These are phyloP conservation scores for Didymella lethalis DNA, from an alignment of 2,329 filamentous ascomycete species.

Conservation along the genomic window DNA sequence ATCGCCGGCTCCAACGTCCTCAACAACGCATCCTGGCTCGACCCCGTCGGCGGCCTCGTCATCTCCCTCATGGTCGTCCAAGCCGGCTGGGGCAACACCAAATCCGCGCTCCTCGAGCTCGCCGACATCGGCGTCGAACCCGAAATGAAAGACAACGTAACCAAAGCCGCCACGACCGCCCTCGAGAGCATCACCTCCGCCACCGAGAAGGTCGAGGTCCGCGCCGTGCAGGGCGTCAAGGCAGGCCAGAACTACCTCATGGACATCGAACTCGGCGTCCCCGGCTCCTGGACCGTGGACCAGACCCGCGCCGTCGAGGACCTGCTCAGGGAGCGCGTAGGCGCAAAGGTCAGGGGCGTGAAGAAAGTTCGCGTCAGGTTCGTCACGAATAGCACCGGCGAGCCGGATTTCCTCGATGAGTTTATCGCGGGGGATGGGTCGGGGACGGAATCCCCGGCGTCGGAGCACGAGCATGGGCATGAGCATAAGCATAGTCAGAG, in stretches of 20 bases:
- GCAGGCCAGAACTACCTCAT: constrained; percentile 96
- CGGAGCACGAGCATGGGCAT: constrained; percentile 42
- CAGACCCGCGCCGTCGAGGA: constrained; percentile 76
- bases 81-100: constrained; percentile 86
- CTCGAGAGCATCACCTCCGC: constrained; percentile 50
- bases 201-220: constrained; percentile 71
- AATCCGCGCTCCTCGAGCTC: constrained; percentile 81
- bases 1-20: constrained; percentile 91
- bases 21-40: constrained; percentile 86
- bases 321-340: constrained; percentile 74
- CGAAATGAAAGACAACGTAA: constrained; percentile 78
- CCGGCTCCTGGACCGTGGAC: constrained; percentile 76
- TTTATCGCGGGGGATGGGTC: constrained; percentile 51
- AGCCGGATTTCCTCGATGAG: constrained; percentile 74
- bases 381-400: constrained; percentile 69
- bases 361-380: constrained; percentile 86
- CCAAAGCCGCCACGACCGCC: constrained; percentile 63
- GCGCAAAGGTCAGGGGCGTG: constrained; percentile 80
- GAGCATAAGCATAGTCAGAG: constrained; percentile 33
- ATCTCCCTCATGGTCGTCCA: constrained; percentile 94
- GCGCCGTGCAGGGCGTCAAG: constrained; percentile 87
- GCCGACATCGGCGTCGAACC: constrained; percentile 90
- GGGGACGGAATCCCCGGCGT: constrained; percentile 41
- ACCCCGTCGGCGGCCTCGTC: constrained; percentile 89
- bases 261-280: constrained; percentile 85